Percentiles rank a stretch among this genome's conserved stretches.
Conservation (phyloP, 768 basidiomycete species). For the Lactarius sp. region DNA sequence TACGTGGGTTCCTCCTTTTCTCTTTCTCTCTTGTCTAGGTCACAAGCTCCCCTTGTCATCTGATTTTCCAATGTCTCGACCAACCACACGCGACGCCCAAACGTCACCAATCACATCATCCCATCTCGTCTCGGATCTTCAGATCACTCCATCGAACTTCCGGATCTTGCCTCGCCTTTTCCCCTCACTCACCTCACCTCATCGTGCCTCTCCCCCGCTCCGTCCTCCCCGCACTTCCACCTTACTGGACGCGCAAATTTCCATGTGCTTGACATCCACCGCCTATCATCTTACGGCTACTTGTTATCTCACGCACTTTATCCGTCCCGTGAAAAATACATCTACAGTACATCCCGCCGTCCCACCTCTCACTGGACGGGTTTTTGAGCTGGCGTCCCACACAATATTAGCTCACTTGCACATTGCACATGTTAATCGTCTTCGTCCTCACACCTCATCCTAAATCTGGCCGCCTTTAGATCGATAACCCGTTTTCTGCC, state of each 20-base stretch:
- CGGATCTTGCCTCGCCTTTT: constrained; percentile 6
- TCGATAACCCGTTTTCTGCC: constrained; percentile 17
- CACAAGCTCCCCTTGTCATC: constrained; percentile 22
- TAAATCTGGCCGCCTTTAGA: neutral
- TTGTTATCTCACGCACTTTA: neutral
- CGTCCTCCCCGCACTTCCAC: constrained; percentile 8
- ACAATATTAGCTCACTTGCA: neutral
- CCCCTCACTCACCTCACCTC: neutral
- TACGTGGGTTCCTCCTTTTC: neutral
- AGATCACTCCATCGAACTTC: constrained; percentile 16
- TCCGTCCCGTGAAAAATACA: neutral
- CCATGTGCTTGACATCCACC: constrained; percentile 13
- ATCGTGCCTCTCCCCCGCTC: neutral
- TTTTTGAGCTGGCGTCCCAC: neutral
- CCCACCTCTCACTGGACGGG: neutral
- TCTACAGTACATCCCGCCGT: neutral
- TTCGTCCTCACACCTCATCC: neutral
- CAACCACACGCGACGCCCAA: constrained; percentile 10
- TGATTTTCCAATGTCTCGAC: constrained; percentile 14
- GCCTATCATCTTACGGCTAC: neutral
- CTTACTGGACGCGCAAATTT: neutral
- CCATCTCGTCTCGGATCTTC: constrained; percentile 16
- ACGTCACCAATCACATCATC: constrained; percentile 23
- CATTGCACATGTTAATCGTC: neutral
- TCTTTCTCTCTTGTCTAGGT: constrained; percentile 6